Evolutionary conservation across 192 early-diverging fungal genomes (phyloP), one percentile per base, ranked within the genome.

Genomic region (Gigaspora rosea): DNA sequence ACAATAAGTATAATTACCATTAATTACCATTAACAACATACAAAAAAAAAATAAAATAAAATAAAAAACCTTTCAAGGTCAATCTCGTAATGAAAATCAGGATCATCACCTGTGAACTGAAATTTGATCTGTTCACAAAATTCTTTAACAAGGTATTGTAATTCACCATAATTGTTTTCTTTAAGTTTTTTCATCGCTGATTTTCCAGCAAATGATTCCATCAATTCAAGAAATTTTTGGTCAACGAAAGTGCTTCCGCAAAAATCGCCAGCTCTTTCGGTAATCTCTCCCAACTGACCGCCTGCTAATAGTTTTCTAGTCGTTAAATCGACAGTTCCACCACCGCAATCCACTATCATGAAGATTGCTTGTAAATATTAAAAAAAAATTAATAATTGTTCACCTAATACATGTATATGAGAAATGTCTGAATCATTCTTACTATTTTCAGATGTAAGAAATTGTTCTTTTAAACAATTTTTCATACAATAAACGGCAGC

Each of bases 331-430:
- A 89, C 88, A 9, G 88, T 89, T 56, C 88, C 88, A 52, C 88
- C 88, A 74, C 88, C 88, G 54, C 86, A 86, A 82, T 89, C 88
- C 75, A 85, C 85, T 50, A 87, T 85, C 85, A 89, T 86, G 59
- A 89, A 89, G 4, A 82, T 81, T 27, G 27, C 27, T 27, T 27
- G 27, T 27, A 27, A 27, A 27, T 27, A 27, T 27, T 27, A 27
- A 27, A 27, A 27, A 27, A 27, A 27, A 22, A 49, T 61, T 32
- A 75, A 18, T 22, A 3, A 11, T 50, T 52, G 22, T 20, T 61
- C 73, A 22, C 46, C 41, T 11, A 48, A 12, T 15, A 32, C 27
- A 0, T 15, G 1, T 27, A 27, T 27, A 1, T 27, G 1, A 27
- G 27, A 27, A 27, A 27, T 27, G 27, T 27, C 27, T 27, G 27